Evolutionary conservation across 176 grass and related monocot genomes (phyloP), one percentile per base, ranked within the genome.

Genomic region (Hyparrhenia diplandra): DNA sequence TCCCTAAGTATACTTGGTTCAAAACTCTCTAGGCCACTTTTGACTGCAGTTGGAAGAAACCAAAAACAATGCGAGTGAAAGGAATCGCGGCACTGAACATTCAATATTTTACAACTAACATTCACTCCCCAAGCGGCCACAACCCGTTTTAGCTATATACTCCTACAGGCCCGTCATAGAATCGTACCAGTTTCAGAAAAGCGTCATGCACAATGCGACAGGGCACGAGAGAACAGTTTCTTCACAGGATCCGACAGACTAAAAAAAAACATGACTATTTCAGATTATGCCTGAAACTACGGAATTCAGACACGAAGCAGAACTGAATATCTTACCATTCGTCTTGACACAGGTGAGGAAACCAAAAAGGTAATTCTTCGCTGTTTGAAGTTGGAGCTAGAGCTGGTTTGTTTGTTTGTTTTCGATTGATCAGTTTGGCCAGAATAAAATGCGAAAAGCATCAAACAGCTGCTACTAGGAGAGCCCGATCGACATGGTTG

Each of bases 141-240:
- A 36, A 41, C 46, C 66, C 7, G 36, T 14, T 74, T 24, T 20
- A 66, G 58, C 37, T 28, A n/a, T n/a, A n/a, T n/a, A n/a, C n/a
- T n/a, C n/a, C n/a, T n/a, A 18, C 78, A 72, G 57, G 36, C 82
- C 14, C 75, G 40, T 24, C 23, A 25, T 12, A 55, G 64, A 36
- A 85, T 28, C 63, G 17, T 81, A 5, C 87, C 66, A 36, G 61
- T 72, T 64, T 81, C 35, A 81, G 87, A 70, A 54, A 85, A 85
- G 64, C 72, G 37, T 59, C 77, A 2, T 3, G 43, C 77, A 29
- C 77, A 85, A 85, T 37, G 77, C 30, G 87, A 81, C 77, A 80
- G 64, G 24, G 32, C 32, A 34, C 23, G 20, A 10, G 11, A 27
- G 25, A 57, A 23, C 34, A 79, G 47, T 32, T 8, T 65, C 20